Conservation (phyloP, 306 rosid species). For the Luffa acutangula region DNA sequence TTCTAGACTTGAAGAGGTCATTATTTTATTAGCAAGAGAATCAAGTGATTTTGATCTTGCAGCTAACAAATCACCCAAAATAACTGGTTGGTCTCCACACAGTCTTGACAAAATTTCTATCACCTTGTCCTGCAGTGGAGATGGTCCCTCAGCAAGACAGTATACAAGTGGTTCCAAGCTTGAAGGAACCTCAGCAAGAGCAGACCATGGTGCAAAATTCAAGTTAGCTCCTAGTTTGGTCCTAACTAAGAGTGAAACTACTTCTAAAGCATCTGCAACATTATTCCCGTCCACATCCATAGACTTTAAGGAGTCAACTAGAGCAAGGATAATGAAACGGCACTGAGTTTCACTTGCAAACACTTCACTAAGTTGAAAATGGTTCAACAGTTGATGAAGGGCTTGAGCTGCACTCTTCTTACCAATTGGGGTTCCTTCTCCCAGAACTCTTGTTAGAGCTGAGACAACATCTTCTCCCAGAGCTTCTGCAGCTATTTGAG, state of each 20-base stretch:
- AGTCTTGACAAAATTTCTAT: slow-evolving; percentile 81
- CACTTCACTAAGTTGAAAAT: slow-evolving; percentile 64
- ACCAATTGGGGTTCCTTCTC: slow-evolving; percentile 73
- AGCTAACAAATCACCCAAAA: slow-evolving; percentile 55
- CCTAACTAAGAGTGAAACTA: slow-evolving; percentile 62
- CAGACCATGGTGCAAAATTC: slow-evolving; percentile 49
- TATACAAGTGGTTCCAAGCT: slow-evolving; percentile 56
- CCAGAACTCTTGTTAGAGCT: slow-evolving; percentile 68
- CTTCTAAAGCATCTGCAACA: slow-evolving; percentile 74
- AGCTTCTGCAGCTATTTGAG: slow-evolving; percentile 71
- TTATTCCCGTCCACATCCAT: slow-evolving; percentile 53
- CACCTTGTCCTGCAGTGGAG: slow-evolving; percentile 72
- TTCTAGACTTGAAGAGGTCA: slow-evolving; percentile 66
- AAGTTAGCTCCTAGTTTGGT: slow-evolving; percentile 52
- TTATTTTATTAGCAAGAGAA: slow-evolving; percentile 68
- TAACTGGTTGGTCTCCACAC: slow-evolving; percentile 59
- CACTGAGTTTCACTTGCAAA: slow-evolving; percentile 66
- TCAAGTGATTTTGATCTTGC: slow-evolving; percentile 45
- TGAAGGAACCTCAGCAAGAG: slow-evolving; percentile 58
- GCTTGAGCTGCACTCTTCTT: slow-evolving; percentile 85
- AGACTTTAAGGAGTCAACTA: slow-evolving; percentile 59
- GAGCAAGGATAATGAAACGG: slow-evolving; percentile 59
- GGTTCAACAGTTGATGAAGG: slow-evolving; percentile 73
- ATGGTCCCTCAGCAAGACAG: slow-evolving; percentile 81
- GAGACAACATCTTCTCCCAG: slow-evolving; percentile 72